phyloP scores from a whole-genome alignment of 495 filamentous ascomycete species.

The Talaromyces thailandensis region DNA sequence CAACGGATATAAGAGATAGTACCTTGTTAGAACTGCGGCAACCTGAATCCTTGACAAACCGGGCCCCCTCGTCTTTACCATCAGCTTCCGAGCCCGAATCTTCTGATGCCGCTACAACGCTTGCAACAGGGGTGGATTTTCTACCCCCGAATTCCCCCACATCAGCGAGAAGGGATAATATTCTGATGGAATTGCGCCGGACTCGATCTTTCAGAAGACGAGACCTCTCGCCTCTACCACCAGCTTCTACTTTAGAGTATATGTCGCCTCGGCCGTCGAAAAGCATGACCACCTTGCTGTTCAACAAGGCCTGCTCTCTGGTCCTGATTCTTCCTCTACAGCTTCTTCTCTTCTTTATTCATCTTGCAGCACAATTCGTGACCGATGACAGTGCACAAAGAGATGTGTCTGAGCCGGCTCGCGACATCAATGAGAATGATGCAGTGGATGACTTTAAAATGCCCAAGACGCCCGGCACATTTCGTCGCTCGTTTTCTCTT shows the following conservation, averaged over 20 bases:
- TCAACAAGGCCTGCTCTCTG: constrained; percentile 67
- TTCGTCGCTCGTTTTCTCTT: neutral
- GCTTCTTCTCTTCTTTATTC: constrained; percentile 67
- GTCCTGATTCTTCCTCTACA: constrained; percentile 67
- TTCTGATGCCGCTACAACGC: neutral
- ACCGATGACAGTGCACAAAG: constrained; percentile 36
- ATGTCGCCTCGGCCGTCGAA: constrained; percentile 21
- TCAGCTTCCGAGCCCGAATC: constrained; percentile 20
- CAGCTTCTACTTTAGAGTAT: constrained; percentile 54
- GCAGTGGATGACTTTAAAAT: constrained; percentile 34
- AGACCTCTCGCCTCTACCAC: constrained; percentile 61
- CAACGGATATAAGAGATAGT: neutral
- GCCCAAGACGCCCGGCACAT: constrained; percentile 21
- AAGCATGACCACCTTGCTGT: constrained; percentile 51
- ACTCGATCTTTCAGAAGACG: constrained; percentile 40
- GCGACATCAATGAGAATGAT: neutral
- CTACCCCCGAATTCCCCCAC: neutral
- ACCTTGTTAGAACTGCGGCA: neutral
- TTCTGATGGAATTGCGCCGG: neutral
- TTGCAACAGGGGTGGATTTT: neutral
- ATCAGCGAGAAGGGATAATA: neutral
- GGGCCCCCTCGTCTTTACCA: constrained; percentile 61
- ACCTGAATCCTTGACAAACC: constrained; percentile 35
- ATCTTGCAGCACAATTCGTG: constrained; percentile 66
- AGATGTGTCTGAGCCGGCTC: neutral